phyloP scores from a whole-genome alignment of 1,139 yeast species.

The Debaryomyces nepalensis region DNA sequence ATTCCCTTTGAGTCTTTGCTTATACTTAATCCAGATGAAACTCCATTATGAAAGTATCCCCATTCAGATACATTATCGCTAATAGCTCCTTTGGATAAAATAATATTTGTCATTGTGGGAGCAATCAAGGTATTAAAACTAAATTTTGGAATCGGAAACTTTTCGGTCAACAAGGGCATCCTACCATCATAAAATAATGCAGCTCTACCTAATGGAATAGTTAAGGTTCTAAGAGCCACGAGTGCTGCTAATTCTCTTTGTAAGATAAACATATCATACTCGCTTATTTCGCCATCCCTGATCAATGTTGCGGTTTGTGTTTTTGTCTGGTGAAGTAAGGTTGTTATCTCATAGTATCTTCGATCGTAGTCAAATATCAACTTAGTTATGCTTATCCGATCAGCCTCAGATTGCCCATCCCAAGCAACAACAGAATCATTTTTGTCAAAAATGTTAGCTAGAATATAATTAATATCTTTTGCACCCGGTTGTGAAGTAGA shows the following conservation, averaged over 20 bases:
- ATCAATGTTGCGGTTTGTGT: conserved; percentile 56
- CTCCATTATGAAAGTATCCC: conserved; percentile 95
- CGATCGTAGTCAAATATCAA: conserved; percentile 78
- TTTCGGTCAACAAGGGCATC: conserved; percentile 81
- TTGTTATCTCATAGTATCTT: conserved; percentile 77
- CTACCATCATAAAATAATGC: conserved; percentile 72
- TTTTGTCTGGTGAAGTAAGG: conserved; percentile 70
- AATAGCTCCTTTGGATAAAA: conserved; percentile 59
- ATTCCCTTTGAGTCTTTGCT: conserved; percentile 72
- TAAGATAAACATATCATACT: conserved; percentile 57
- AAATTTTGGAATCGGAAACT: conserved; percentile 77
- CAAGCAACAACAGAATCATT: conserved; percentile 57
- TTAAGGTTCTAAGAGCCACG: conserved; percentile 72
- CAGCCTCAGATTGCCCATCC: conserved; percentile 73
- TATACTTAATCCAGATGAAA: conserved; percentile 80
- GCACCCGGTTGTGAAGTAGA: conserved; percentile 21
- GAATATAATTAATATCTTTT: conserved; percentile 54
- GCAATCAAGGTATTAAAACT: conserved; percentile 69
- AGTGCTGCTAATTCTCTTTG: conserved; percentile 70
- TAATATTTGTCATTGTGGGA: conserved; percentile 69
- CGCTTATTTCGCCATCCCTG: conserved; percentile 46
- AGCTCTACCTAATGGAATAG: conserved; percentile 80
- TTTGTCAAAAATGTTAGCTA: conserved; percentile 50
- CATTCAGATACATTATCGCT: conserved; percentile 62
- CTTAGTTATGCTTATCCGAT: conserved; percentile 65